A percentile compares a stretch with the other conserved stretches of the same genome.
These are phyloP conservation scores for Tylopilus rubrobrunneus DNA, from an alignment of 768 basidiomycete genomes.

Conservation along the genomic window DNA sequence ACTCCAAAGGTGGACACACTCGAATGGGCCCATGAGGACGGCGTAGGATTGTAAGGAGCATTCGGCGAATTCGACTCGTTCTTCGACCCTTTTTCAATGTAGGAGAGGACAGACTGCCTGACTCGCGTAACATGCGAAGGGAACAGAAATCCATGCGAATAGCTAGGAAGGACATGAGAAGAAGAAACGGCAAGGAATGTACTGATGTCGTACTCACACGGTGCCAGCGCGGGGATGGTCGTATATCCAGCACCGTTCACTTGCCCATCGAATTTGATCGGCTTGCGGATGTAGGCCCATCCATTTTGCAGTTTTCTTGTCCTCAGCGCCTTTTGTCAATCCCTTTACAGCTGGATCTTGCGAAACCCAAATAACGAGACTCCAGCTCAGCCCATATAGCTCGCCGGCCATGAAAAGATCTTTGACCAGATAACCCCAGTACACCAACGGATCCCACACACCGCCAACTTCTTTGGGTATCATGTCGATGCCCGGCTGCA, in stretches of 20 bases:
- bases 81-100: constrained; percentile 43
- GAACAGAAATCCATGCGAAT: constrained; percentile 93
- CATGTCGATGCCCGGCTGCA: not conserved
- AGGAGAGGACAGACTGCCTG: constrained; percentile 49
- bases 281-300: constrained; percentile 82
- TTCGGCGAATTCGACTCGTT: constrained; percentile 29
- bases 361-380: constrained; percentile 84
- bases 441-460: constrained; percentile 64
- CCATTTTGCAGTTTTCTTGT: constrained; percentile 92
- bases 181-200: not conserved
- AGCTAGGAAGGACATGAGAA: constrained; percentile 43
- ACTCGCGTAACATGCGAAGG: constrained; percentile 81
- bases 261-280: constrained; percentile 78
- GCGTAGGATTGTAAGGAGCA: constrained; percentile 36
- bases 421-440: constrained; percentile 90
- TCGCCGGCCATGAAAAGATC: constrained; percentile 96
- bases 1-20: constrained; percentile 83
- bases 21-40: constrained; percentile 70
- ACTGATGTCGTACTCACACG: constrained; percentile 53
- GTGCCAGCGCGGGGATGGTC: constrained; percentile 94
- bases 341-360: constrained; percentile 64
- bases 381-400: constrained; percentile 85
- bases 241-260: constrained; percentile 96
- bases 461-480: constrained; percentile 8
- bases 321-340: constrained; percentile 79